A percentile compares a stretch with the other conserved stretches of the same genome.
phyloP scores from a whole-genome alignment of 2,329 filamentous ascomycete genomes.

The Neurospora crassa region DNA sequence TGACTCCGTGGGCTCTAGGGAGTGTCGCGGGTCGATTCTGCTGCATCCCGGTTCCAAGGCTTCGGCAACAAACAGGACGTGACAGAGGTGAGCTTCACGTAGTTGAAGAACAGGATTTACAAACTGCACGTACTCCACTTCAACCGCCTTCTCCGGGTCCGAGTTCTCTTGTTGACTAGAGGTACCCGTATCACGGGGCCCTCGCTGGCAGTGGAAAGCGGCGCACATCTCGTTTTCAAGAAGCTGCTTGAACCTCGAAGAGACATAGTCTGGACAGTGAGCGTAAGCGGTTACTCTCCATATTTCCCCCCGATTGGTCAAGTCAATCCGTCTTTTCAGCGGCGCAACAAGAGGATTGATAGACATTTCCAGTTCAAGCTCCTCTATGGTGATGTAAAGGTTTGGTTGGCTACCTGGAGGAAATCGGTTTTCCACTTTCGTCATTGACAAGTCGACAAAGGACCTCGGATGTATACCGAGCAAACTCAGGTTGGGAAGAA shows the following conservation, averaged over 20 bases:
- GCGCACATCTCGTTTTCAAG: neutral
- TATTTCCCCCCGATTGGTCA: neutral
- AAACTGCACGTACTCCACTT: neutral
- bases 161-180: neutral
- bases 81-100: neutral
- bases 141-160: neutral
- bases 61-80: neutral
- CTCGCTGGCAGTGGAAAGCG: neutral
- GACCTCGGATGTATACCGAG: neutral
- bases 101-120: neutral
- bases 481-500: neutral
- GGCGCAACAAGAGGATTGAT: neutral
- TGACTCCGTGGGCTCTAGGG: neutral
- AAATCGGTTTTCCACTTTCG: neutral
- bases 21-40: neutral
- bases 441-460: neutral
- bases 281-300: neutral
- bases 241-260: neutral
- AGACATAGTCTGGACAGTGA: neutral
- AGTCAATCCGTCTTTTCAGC: neutral
- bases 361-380: neutral
- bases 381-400: neutral
- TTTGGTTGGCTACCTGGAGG: neutral
- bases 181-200: neutral
- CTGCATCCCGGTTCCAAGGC: neutral